Evolutionary conservation across 2,329 filamentous ascomycete genomes (phyloP), one percentile per base, ranked within the genome.

Genomic region (Exophiala lecanii-corni): DNA sequence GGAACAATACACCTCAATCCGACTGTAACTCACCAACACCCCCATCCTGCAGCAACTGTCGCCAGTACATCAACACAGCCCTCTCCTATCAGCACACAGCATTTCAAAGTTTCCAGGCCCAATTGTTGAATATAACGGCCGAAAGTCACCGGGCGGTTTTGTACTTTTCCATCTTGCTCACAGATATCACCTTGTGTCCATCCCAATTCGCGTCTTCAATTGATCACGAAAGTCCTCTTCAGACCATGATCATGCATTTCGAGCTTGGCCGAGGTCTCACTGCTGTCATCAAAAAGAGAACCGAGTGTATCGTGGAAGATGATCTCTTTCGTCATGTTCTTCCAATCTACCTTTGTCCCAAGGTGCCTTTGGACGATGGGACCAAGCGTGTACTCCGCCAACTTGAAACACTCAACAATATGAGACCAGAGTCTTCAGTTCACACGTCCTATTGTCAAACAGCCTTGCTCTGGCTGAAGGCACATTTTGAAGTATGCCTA

Each of bases 151-250:
- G 48, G 12, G 36, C 41, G 7, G 39, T 44, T 12, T 34, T 53
- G 23, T 44, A 31, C 21, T 50, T 50, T 17, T 53, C 50, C 3
- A 25, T 51, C 9, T 41, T 53, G 35, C 32, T 53, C 2, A 48
- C 47, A 36, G 41, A 39, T n/a, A 39, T 53, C 28, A 39, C 44
- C 9, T 34, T 53, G 21, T 47, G 47, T 4, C 50, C 50, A 13
- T 32, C 47, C 12, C 47, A 53, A 23, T 37, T 41, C 20, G 17
- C 17, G 10, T n/a, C 20, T 3, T 25, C 34, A 2, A 10, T 21
- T 3, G 36, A 37, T 25, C 23, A 26, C 12, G 23, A 26, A 26
- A 26, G 23, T 26, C 44, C 47, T 35, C 20, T 53, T 12, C 39
- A 35, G 10, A 53, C 19, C 35, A 45, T 39, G 7, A 17, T 53